Evolutionary conservation across 2,329 filamentous ascomycete genomes (phyloP).

Genomic region (Fusarium transvaalense): DNA sequence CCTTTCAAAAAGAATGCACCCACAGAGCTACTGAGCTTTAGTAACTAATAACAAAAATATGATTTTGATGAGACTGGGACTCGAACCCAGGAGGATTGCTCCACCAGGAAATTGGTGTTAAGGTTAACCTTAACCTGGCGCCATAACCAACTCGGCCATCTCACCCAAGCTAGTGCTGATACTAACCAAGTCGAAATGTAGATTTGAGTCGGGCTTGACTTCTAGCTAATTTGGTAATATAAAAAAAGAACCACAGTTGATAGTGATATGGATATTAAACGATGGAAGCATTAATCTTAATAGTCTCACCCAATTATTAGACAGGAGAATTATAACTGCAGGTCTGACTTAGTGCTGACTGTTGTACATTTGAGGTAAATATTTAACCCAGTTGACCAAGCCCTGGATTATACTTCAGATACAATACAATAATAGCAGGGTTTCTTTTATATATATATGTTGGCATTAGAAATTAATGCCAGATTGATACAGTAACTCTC

Average conservation of each 20-base stretch:
- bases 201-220: accelerated
- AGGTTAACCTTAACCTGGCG: slow-evolving; percentile 13
- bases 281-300: background rate
- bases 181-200: accelerated
- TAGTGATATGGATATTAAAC: background rate
- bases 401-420: too few relatives aligned
- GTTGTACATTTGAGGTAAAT: too few relatives aligned
- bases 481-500: too few relatives aligned
- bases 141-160: slow-evolving; percentile 24
- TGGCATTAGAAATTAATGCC: too few relatives aligned
- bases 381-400: too few relatives aligned
- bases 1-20: too few relatives aligned
- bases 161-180: slow-evolving; percentile 8
- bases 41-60: background rate
- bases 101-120: slow-evolving; percentile 4
- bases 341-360: too few relatives aligned
- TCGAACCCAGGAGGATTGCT: slow-evolving; percentile 11
- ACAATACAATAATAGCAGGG: too few relatives aligned
- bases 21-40: background rate
- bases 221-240: accelerated
- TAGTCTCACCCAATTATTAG: too few relatives aligned
- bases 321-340: too few relatives aligned
- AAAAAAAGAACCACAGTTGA: too few relatives aligned
- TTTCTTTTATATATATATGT: too few relatives aligned
- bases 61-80: background rate